Conservation (phyloP, 345 rosid species). For the Euphorbia pulcherrima region DNA sequence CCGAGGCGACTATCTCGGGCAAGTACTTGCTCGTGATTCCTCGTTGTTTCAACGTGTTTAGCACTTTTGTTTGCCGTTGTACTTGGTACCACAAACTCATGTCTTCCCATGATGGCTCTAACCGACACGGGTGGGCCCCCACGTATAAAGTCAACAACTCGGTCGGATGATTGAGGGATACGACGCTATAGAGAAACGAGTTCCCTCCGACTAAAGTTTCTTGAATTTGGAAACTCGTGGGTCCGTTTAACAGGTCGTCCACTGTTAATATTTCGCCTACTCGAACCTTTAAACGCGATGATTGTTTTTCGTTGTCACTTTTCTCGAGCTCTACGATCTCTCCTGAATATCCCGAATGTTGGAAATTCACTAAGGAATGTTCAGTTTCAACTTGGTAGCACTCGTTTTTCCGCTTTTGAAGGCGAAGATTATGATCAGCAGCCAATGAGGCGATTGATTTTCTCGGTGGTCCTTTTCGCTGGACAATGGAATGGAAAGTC, state of each 20-base stretch:
- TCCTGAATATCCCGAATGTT: constrained; percentile 31
- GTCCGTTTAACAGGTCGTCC: constrained; percentile 46
- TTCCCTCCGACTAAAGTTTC: constrained; percentile 44
- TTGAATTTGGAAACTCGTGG: constrained; percentile 44
- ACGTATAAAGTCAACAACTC: constrained; percentile 43
- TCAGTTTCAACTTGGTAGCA: constrained; percentile 33
- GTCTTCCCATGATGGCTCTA: constrained; percentile 66
- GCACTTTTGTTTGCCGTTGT: constrained; percentile 62
- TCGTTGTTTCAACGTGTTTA: constrained; percentile 49
- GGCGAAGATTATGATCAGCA: constrained; percentile 44
- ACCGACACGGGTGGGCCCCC: constrained; percentile 55
- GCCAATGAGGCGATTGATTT: constrained; percentile 51
- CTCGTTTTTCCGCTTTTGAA: constrained; percentile 49
- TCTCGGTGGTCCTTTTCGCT: constrained; percentile 49
- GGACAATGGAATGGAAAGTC: constrained; percentile 50
- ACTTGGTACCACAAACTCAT: constrained; percentile 68
- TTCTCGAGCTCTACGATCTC: constrained; percentile 46
- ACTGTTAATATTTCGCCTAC: constrained; percentile 43
- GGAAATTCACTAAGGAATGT: constrained; percentile 32
- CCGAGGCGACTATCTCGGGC: constrained; percentile 51
- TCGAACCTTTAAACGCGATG: constrained; percentile 33
- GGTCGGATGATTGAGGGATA: constrained; percentile 33
- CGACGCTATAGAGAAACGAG: constrained; percentile 38
- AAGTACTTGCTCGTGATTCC: constrained; percentile 43
- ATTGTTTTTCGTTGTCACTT: constrained; percentile 27